Conservation (phyloP, 192 early-diverging fungal species). For the Cetraspora pellucida region DNA sequence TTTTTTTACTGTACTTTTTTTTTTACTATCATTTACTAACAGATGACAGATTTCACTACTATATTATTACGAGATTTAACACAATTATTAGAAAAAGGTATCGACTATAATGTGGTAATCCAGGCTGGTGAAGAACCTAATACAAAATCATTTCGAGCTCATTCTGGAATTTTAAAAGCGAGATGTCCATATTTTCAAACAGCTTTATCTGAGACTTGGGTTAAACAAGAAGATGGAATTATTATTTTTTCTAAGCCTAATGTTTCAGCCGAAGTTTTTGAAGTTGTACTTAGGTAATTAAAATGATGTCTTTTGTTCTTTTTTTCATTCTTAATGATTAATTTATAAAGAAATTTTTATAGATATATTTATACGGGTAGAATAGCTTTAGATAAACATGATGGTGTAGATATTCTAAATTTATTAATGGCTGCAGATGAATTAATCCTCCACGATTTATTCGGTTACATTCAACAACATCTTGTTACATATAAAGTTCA, state of each 20-base stretch:
- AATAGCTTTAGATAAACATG: slow-evolving; percentile 9
- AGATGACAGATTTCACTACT: neutral
- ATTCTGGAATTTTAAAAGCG: slow-evolving; percentile 7
- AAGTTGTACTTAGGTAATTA: slow-evolving; percentile 18
- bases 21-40: too few species aligned
- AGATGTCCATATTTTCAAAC: slow-evolving; percentile 21
- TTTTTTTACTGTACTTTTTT: too few species aligned
- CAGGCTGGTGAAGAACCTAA: slow-evolving; percentile 17
- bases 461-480: slow-evolving; percentile 19
- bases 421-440: slow-evolving; percentile 27
- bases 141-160: slow-evolving; percentile 14
- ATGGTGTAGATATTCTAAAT: slow-evolving; percentile 16
- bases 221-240: slow-evolving; percentile 6
- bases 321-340: neutral
- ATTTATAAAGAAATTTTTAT: neutral
- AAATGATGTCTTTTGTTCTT: neutral
- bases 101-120: slow-evolving; percentile 13
- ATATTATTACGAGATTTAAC: slow-evolving; percentile 11
- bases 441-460: slow-evolving; percentile 2
- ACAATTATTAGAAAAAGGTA: slow-evolving; percentile 1
- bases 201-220: slow-evolving; percentile 19
- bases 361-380: slow-evolving; percentile 26
- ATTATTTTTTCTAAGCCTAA: slow-evolving; percentile 15
- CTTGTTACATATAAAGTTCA: neutral
- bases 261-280: slow-evolving; percentile 15